Evolutionary conservation across 129 eudicot species (phyloP).

Genomic region (Escallonia herrerae): DNA sequence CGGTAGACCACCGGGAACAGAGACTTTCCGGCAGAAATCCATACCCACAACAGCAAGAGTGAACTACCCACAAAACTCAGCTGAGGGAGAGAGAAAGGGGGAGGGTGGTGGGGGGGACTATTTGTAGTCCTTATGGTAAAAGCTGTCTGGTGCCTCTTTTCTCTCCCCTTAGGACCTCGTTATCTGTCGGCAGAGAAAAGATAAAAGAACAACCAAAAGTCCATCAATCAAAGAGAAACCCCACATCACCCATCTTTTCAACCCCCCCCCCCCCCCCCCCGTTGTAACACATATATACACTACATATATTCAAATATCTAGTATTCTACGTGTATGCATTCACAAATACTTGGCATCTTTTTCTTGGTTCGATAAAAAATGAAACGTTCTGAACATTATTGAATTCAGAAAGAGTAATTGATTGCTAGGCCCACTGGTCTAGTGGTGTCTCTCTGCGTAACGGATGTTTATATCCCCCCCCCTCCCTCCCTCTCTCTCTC

Average conservation of each 20-base stretch:
- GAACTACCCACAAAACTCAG: background rate
- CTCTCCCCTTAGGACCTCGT: slow-evolving; percentile 4
- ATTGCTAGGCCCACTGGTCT: slow-evolving; percentile 1
- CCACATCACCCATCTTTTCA: slow-evolving; percentile 5
- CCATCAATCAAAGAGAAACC: slow-evolving; percentile 23
- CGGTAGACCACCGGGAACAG: slow-evolving; percentile 36
- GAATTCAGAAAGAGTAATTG: background rate
- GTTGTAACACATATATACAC: background rate
- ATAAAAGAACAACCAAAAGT: slow-evolving; percentile 9
- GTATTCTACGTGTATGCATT: background rate
- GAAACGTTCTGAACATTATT: background rate
- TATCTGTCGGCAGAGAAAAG: slow-evolving; percentile 44
- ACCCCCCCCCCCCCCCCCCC: slow-evolving; percentile 7
- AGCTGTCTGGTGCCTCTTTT: background rate
- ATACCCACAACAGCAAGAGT: slow-evolving; percentile 1
- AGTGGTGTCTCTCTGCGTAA: background rate
- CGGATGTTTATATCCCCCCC: background rate
- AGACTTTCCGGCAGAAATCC: slow-evolving; percentile 39
- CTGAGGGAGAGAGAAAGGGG: background rate
- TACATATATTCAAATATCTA: background rate
- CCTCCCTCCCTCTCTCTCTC: background rate
- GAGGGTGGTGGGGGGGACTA: background rate
- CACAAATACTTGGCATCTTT: background rate
- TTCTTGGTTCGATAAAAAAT: background rate
- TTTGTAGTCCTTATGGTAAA: background rate